Base-by-base conservation (phyloP, 2,329 filamentous ascomycete genomes). In the Pseudocercospora musae region DNA sequence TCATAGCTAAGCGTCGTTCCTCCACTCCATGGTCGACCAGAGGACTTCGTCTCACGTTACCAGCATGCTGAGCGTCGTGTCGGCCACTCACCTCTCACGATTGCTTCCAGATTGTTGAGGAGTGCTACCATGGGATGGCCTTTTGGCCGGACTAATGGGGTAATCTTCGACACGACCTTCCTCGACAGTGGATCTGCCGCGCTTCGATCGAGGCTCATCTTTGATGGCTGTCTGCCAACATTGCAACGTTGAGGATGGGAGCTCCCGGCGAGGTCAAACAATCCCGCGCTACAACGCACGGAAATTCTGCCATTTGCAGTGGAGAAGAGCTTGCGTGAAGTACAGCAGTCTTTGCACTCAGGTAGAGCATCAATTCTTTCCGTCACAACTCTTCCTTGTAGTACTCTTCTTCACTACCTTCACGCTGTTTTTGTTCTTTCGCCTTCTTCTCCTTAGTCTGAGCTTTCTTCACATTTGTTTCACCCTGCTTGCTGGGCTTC, bases 391-490 rank as follows among this genome's bases (percentile, higher is more conserved):
- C 71, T 37, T 72, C 69, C 42, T 66, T 67, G 55, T 60, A 72
- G 31, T 68, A 70, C 53, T 72, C 69, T 58, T 71, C 68, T 29
- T 71, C 59, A 52, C 69, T 70, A 10, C 69, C 69, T 25, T 62
- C 62, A 15, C 57, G 37, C 21, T 48, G 52, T 29, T 63, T 46
- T 57, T 56, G 56, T 62, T 57, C 52, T 37, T 52, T 57, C 46
- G 29, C 63, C 27, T 56, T 31, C 42, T 57, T 61, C 31, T 55
- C 40, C 40, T 52, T 60, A 13, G 7, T 54, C 48, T 57, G 37
- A 44, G 56, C 21, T 57, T 21, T 60, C 61, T 53, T 52, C 13
- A 46, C 72, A 29, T 73, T 62, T 6, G 57, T 29, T 18, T 72
- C 70, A 15, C 72, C 72, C 15, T 69, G 49, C 18, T 55, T 58